A percentile compares a stretch with the other conserved stretches of the same genome.
Conservation (phyloP, 1,139 yeast species). For the Hansenula sp. region DNA sequence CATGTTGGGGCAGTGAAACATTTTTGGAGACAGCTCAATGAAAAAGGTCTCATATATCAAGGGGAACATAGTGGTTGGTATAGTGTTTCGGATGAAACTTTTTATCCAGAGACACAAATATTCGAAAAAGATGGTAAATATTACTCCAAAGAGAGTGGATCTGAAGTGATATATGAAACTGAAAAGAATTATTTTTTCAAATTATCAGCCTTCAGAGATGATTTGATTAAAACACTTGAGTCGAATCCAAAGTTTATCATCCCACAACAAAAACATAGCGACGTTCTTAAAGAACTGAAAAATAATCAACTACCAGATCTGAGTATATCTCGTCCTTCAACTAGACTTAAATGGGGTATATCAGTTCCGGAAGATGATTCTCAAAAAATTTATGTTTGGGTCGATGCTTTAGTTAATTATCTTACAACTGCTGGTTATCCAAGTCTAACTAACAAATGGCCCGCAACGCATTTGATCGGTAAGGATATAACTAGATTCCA, state of each 20-base stretch:
- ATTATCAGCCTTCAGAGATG: slow-evolving; percentile 54
- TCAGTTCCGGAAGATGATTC: slow-evolving; percentile 75
- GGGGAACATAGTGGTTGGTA: slow-evolving; percentile 95
- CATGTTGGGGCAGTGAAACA: slow-evolving; percentile 60
- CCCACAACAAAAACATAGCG: slow-evolving; percentile 56
- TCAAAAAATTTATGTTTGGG: slow-evolving; percentile 93
- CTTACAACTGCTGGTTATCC: slow-evolving; percentile 73
- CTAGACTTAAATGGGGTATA: slow-evolving; percentile 85
- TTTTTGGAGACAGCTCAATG: slow-evolving; percentile 62
- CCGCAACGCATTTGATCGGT: slow-evolving; percentile 77
- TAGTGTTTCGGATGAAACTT: slow-evolving; percentile 90
- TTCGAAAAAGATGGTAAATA: slow-evolving; percentile 37
- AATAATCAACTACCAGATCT: slow-evolving; percentile 53
- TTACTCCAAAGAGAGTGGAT: slow-evolving; percentile 71
- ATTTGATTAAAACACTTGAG: slow-evolving; percentile 45
- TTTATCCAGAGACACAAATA: slow-evolving; percentile 80
- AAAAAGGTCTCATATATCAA: slow-evolving; percentile 67
- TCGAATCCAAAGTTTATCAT: slow-evolving; percentile 51
- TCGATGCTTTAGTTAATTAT: slow-evolving; percentile 89
- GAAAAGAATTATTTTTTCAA: slow-evolving; percentile 88
- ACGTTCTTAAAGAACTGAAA: slow-evolving; percentile 56
- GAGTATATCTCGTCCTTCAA: slow-evolving; percentile 78
- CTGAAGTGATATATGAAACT: slow-evolving; percentile 67
- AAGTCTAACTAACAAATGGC: slow-evolving; percentile 19
- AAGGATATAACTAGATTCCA: slow-evolving; percentile 89